These are phyloP conservation scores for Candida sanyiensis DNA, from an alignment of 805 yeast genomes.

Conservation along the genomic window DNA sequence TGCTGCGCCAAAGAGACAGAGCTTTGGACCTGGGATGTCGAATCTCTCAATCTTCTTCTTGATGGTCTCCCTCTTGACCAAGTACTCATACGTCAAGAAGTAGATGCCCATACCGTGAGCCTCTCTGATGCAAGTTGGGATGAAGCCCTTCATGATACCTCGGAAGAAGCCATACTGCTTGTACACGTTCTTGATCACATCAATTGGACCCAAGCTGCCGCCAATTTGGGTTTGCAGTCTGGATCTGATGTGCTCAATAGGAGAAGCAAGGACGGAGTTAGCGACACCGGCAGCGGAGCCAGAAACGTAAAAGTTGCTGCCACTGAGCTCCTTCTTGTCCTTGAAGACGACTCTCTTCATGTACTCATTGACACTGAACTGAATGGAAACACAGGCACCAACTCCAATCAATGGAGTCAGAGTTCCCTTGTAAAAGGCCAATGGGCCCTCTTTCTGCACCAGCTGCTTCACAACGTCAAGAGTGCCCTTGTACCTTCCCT, in stretches of 20 bases:
- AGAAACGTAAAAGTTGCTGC: constrained; percentile 67
- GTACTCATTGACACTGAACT: constrained; percentile 89
- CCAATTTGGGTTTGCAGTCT: constrained; percentile 83
- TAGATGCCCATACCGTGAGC: constrained; percentile 84
- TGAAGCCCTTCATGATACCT: constrained; percentile 74
- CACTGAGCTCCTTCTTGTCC: constrained; percentile 37
- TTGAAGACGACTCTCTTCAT: constrained; percentile 75
- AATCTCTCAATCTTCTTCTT: constrained; percentile 42
- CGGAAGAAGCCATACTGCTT: constrained; percentile 42
- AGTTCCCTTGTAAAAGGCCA: constrained; percentile 91
- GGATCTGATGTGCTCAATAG: constrained; percentile 93
- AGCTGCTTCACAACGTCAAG: constrained; percentile 70
- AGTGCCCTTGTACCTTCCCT: constrained; percentile 69
- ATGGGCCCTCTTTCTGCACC: constrained; percentile 71
- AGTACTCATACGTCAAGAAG: constrained; percentile 85
- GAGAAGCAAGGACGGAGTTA: constrained; percentile 83
- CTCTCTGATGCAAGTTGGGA: constrained; percentile 81
- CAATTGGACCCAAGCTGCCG: constrained; percentile 68
- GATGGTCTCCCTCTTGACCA: constrained; percentile 63
- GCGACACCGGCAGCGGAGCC: constrained; percentile 94
- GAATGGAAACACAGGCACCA: constrained; percentile 97
- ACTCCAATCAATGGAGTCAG: constrained; percentile 89
- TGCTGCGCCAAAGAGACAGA: constrained; percentile 82
- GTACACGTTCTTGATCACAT: constrained; percentile 56
- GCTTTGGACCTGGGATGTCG: constrained; percentile 83